Evolutionary conservation across 257 asterid species (phyloP).

Genomic region (Nicotiana otophora): DNA sequence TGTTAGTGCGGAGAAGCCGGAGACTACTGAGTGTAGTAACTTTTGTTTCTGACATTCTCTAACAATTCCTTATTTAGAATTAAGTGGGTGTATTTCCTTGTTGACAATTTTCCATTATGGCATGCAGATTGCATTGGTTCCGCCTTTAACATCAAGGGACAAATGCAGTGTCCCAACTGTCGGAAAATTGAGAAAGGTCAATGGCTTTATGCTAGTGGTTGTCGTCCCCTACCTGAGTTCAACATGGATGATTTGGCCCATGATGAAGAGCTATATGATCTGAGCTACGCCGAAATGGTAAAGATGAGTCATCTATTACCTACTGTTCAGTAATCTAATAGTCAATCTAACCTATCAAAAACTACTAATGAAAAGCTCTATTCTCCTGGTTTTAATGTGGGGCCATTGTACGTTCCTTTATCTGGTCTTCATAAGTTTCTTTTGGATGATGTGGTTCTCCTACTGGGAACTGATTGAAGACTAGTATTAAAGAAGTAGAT

Average conservation of each 20-base stretch:
- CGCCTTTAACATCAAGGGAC: constrained; percentile 91
- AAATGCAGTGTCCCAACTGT: constrained; percentile 99
- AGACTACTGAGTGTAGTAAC: background rate
- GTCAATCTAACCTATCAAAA: background rate
- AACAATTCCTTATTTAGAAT: background rate
- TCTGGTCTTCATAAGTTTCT: background rate
- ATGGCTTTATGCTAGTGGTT: constrained; percentile 88
- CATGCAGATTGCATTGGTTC: constrained; percentile 97
- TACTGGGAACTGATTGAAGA: constrained; percentile 4
- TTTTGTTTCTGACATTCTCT: background rate
- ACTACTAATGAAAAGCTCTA: background rate
- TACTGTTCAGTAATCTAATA: background rate
- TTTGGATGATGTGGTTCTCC: background rate
- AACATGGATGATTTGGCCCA: constrained; percentile 86
- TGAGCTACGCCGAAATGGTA: constrained; percentile 88
- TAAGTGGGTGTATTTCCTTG: background rate
- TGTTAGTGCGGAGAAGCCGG: background rate
- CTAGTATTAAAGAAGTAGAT: background rate
- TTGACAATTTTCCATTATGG: background rate
- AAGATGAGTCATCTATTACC: background rate
- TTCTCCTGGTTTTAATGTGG: background rate
- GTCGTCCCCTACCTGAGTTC: constrained; percentile 73
- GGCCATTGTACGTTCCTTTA: background rate
- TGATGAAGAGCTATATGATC: constrained; percentile 89
- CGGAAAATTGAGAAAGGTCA: constrained; percentile 96